Base-by-base conservation (phyloP, 2,329 filamentous ascomycete genomes). In the Diplodia scrobiculata region DNA sequence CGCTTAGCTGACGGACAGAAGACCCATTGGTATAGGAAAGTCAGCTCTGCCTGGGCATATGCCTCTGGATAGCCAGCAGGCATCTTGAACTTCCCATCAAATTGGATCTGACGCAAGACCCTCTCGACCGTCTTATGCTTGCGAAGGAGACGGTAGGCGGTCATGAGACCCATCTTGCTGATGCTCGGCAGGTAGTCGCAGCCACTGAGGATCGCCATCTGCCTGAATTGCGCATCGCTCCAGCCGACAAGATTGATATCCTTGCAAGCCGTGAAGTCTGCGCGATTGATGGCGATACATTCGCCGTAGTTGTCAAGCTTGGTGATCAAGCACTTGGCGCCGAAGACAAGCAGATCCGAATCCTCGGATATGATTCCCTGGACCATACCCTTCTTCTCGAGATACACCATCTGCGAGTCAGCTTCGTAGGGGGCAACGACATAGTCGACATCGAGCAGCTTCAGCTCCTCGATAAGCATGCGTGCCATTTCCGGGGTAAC, bases 351-450 rank as follows among this genome's bases (percentile, higher is more conserved):
- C 66, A 99, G 82, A 79, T 99, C 95, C 0, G 95, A 99, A 76
- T 99, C 95, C 75, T 99, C 95, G 0, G 95, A 97, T 41, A 99
- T 81, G 69, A 99, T 96, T 29, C 92, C 96, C 71, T 89, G 82
- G 71, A 97, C 90, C 60, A 93, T 81, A 0, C 94, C 94, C 67
- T 91, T 86, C 59, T 88, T 88, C 78, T 99, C 95, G 45, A 99
- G 84, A 74, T 98, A 99, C 29, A 92, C 93, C 72, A 99, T 84
- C 77, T 99, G 94, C n/a, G 94, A 89, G 77, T 99, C 95, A 54
- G 95, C 95, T 81, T 99, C 95, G 78, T 97, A 99, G 0, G 95
- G 95, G 0, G 95, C 95, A 19, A 99, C 96, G 65, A 99, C 84
- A 75, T 97, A 98, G 66, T 91, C 86, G 17, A 99, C 84, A 47